Conservation (phyloP, 768 basidiomycete genomes). For the Cyclocybe aegerita region DNA sequence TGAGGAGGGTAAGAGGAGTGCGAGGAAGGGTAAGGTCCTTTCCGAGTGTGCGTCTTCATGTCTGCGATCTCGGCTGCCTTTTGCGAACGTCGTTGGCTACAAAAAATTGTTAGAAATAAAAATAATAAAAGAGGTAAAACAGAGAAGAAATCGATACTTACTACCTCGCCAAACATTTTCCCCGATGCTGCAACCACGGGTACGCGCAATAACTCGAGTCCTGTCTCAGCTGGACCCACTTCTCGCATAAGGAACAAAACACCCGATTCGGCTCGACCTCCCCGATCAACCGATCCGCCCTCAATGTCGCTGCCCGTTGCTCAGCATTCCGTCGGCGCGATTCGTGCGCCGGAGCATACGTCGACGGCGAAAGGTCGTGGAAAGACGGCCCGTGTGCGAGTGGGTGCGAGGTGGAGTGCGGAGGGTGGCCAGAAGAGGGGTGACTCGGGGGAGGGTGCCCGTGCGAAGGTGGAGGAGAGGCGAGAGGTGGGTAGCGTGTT, state of each 20-base stretch:
- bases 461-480: constrained; percentile 1
- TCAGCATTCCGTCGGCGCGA: constrained; percentile 76
- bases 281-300: constrained; percentile 62
- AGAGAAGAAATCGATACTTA: constrained; percentile 34
- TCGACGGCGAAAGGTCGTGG: constrained; percentile 55
- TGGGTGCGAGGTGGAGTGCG: background rate
- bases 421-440: background rate
- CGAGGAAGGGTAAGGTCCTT: background rate
- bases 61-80: constrained; percentile 55
- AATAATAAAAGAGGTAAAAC: constrained; percentile 1
- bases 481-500: too few relatives aligned
- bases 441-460: too few relatives aligned
- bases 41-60: constrained; percentile 27
- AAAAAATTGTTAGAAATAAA: constrained; percentile 14
- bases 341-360: constrained; percentile 59
- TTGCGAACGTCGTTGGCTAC: constrained; percentile 55
- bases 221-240: constrained; percentile 82
- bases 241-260: constrained; percentile 72
- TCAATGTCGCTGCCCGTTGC: constrained; percentile 70
- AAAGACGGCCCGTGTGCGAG: background rate
- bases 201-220: constrained; percentile 80
- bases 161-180: constrained; percentile 73
- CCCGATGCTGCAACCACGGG: constrained; percentile 78
- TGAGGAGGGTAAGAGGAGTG: background rate
- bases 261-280: constrained; percentile 75